A percentile compares a stretch with the other conserved stretches of the same genome.
Evolutionary conservation across 306 rosid species (phyloP).

Genomic region (Vigna radiata): DNA sequence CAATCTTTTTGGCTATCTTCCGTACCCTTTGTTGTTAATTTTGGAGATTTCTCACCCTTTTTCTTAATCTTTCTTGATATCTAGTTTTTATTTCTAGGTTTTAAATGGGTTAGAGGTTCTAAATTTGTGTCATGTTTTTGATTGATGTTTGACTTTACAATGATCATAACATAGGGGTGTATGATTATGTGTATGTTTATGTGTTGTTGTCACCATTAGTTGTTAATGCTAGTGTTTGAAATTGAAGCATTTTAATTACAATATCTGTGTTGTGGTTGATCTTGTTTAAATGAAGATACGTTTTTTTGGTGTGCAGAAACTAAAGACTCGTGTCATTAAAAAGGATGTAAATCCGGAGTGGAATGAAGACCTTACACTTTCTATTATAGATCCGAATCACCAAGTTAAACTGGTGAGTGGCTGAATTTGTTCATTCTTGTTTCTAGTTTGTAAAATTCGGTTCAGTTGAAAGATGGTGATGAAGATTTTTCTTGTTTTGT

Average conservation of each 20-base stretch:
- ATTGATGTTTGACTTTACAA: neutral
- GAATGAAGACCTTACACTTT: constrained; percentile 96
- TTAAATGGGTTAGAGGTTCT: neutral
- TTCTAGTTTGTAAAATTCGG: neutral
- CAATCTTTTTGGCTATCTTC: neutral
- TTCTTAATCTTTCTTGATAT: neutral
- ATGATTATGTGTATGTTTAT: neutral
- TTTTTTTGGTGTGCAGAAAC: constrained; percentile 59
- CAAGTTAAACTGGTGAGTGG: constrained; percentile 65
- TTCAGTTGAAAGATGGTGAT: constrained; percentile 5
- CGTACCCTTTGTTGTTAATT: neutral
- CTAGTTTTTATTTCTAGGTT: neutral
- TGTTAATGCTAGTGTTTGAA: neutral
- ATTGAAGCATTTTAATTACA: constrained; percentile 17
- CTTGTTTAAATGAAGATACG: neutral
- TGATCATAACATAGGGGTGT: neutral
- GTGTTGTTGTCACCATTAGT: neutral
- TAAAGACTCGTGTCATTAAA: constrained; percentile 81
- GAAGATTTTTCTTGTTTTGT: neutral
- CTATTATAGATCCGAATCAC: constrained; percentile 63
- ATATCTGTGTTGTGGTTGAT: neutral
- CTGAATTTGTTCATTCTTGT: constrained; percentile 17
- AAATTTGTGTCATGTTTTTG: neutral
- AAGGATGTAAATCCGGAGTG: constrained; percentile 94
- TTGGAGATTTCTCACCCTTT: neutral